These are phyloP conservation scores for Fusarium bactridioides DNA, from an alignment of 2,329 filamentous ascomycete species.

Conservation along the genomic window DNA sequence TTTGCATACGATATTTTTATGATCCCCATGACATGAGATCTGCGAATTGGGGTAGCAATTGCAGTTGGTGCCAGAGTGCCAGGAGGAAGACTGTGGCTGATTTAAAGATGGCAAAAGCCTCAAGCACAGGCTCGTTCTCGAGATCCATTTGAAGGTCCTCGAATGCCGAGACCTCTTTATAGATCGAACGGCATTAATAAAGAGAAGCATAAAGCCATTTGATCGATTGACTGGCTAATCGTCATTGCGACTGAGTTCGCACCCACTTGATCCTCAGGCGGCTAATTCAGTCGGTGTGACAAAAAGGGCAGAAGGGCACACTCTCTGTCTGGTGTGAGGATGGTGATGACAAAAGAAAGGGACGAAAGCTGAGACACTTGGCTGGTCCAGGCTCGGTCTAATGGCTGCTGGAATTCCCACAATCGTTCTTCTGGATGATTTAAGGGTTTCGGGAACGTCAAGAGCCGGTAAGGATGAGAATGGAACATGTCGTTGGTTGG, in stretches of 20 bases:
- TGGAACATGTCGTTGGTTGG: neutral
- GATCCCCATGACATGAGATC: neutral
- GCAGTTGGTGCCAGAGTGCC: neutral
- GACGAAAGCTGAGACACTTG: constrained; percentile 1
- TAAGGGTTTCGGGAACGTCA: neutral
- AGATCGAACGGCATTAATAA: neutral
- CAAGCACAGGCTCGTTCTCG: neutral
- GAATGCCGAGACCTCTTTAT: neutral
- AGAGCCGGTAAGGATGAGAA: constrained; percentile 3
- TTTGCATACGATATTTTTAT: neutral
- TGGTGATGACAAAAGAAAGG: neutral
- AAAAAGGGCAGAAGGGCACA: neutral
- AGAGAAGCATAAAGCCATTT: neutral
- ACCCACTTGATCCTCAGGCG: neutral
- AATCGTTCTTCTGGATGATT: neutral
- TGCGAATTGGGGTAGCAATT: neutral
- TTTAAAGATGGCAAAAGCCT: neutral
- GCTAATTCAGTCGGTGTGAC: constrained; percentile 13
- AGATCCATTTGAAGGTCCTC: neutral
- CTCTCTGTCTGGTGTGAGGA: neutral
- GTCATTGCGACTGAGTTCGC: neutral
- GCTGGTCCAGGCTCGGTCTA: constrained; percentile 7
- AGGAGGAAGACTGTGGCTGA: neutral
- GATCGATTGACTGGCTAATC: neutral
- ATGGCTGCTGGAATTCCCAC: neutral